phyloP scores from a whole-genome alignment of 1,284 basidiomycete species.

The Ceratobasidium sp. region DNA sequence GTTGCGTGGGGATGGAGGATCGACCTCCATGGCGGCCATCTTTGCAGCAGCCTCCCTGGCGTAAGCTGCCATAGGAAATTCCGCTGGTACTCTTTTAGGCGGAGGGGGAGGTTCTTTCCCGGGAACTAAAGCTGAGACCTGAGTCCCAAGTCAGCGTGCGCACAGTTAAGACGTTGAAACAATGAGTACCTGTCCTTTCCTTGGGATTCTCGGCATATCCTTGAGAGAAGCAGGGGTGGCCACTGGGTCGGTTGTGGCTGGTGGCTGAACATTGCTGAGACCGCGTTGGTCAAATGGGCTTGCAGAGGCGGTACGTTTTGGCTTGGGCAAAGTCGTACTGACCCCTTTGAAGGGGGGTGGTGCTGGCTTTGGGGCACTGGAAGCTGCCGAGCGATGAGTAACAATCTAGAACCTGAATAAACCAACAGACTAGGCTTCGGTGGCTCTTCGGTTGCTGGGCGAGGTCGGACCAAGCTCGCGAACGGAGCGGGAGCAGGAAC shows the following conservation, averaged over 20 bases:
- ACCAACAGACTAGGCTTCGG: neutral
- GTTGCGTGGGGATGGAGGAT: constrained; percentile 28
- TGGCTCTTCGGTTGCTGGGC: neutral
- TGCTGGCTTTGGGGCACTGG: constrained; percentile 1
- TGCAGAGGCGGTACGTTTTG: neutral
- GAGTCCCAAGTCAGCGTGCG: neutral
- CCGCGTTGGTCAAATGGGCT: neutral
- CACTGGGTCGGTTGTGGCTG: neutral
- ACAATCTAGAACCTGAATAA: neutral
- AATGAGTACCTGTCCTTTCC: neutral
- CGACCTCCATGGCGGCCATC: constrained; percentile 1
- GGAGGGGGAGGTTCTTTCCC: neutral
- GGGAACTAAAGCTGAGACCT: neutral
- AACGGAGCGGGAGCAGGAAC: constrained; percentile 12
- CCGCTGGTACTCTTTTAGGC: constrained; percentile 22
- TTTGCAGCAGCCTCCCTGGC: constrained; percentile 20
- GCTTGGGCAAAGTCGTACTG: neutral
- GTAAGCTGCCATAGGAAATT: constrained; percentile 39
- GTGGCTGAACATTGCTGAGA: neutral
- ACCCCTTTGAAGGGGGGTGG: constrained; percentile 18
- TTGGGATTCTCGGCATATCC: constrained; percentile 9
- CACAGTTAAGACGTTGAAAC: neutral
- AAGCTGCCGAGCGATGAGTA: neutral
- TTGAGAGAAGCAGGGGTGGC: neutral
- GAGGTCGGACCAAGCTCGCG: neutral